Percentiles rank a stretch among this genome's conserved stretches.
These are phyloP conservation scores for Karstenula rhodostoma DNA, from an alignment of 2,329 filamentous ascomycete species.

Conservation along the genomic window DNA sequence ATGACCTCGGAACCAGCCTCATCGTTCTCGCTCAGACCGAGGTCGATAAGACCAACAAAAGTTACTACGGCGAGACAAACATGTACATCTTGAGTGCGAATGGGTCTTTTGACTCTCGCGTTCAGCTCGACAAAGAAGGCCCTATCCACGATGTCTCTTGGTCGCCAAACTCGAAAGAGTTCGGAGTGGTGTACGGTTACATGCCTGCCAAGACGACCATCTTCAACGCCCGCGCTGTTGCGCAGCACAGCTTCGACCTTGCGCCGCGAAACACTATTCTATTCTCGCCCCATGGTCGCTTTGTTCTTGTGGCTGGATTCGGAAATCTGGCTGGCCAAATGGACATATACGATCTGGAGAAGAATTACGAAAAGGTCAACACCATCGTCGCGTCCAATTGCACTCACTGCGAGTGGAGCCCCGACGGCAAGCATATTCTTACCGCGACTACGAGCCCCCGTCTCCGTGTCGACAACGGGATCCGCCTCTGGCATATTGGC, in stretches of 20 bases:
- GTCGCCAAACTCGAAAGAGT: constrained; percentile 97
- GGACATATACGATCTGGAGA: constrained; percentile 95
- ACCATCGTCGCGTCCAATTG: constrained; percentile 96
- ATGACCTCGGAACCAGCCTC: constrained; percentile 85
- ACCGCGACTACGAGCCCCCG: constrained; percentile 97
- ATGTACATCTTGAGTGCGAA: constrained; percentile 93
- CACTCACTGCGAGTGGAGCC: constrained; percentile 96
- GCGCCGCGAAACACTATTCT: constrained; percentile 92
- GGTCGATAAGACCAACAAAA: constrained; percentile 98
- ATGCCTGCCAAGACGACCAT: constrained; percentile 99
- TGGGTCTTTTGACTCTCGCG: constrained; percentile 89
- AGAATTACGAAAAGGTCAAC: constrained; percentile 89
- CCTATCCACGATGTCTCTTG: constrained; percentile 98
- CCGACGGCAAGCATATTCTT: constrained; percentile 93
- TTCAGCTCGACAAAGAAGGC: constrained; percentile 93
- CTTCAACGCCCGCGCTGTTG: constrained; percentile 87
- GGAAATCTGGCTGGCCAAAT: constrained; percentile 97
- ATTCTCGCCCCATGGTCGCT: constrained; percentile 93
- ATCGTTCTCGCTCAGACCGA: constrained; percentile 97
- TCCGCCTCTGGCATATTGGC: constrained; percentile 92
- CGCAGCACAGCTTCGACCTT: constrained; percentile 85
- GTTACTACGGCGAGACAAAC: constrained; percentile 98
- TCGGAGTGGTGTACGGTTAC: constrained; percentile 96
- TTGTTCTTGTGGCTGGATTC: constrained; percentile 93
- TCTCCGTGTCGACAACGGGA: constrained; percentile 93